Evolutionary conservation across 495 filamentous ascomycete species (phyloP).

Genomic region (Penicillium nucicola): DNA sequence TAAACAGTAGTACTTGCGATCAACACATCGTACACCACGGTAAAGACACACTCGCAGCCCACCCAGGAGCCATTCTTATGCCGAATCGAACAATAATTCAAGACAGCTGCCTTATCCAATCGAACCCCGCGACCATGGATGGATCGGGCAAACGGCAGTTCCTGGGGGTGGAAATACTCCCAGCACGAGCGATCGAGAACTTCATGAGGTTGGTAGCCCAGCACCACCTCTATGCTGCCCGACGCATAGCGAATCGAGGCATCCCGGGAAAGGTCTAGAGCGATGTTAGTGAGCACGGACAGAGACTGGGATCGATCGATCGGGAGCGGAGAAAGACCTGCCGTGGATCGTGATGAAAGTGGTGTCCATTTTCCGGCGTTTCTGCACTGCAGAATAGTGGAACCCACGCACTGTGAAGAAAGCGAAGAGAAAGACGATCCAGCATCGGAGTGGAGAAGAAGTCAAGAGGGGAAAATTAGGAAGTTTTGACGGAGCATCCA

Average conservation of each 20-base stretch:
- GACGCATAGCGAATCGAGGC: slow-evolving; percentile 82
- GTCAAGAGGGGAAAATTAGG: neutral
- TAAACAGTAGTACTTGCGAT: slow-evolving; percentile 85
- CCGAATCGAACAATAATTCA: slow-evolving; percentile 74
- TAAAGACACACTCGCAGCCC: slow-evolving; percentile 86
- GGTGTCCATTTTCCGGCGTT: slow-evolving; percentile 64
- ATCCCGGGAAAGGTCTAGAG: slow-evolving; percentile 66
- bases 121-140: slow-evolving; percentile 70
- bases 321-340: slow-evolving; percentile 40
- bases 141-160: slow-evolving; percentile 70
- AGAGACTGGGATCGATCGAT: neutral
- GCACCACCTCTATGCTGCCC: slow-evolving; percentile 75
- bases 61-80: slow-evolving; percentile 70
- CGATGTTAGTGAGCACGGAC: neutral
- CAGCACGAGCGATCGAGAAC: slow-evolving; percentile 76
- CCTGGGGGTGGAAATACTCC: slow-evolving; percentile 83
- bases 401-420: slow-evolving; percentile 8
- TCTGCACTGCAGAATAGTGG: slow-evolving; percentile 16
- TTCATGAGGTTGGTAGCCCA: slow-evolving; percentile 75
- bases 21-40: slow-evolving; percentile 81
- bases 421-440: neutral
- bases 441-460: neutral
- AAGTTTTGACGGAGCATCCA: slow-evolving; percentile 3
- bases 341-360: slow-evolving; percentile 95
- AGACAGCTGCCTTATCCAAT: slow-evolving; percentile 80